A percentile compares a stretch with the other conserved stretches of the same genome.
phyloP scores from a whole-genome alignment of 108 stramenopile genomes.

The Nannochloropsis gaditana region DNA sequence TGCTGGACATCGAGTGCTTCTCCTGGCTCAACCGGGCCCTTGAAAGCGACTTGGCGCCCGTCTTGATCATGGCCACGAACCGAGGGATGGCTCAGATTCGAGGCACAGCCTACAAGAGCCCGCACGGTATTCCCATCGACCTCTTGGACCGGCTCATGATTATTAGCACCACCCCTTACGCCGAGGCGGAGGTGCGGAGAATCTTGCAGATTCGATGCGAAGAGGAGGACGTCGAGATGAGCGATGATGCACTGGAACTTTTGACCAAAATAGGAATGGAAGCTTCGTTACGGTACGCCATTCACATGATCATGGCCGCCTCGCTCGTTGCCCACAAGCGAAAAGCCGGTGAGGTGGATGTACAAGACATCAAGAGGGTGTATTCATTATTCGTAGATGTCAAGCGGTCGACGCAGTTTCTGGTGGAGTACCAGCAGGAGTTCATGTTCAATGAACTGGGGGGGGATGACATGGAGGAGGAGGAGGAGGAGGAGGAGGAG shows the following conservation, averaged over 20 bases:
- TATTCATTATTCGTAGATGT: slow-evolving; percentile 93
- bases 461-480: slow-evolving; percentile 41
- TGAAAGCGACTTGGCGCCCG: slow-evolving; percentile 77
- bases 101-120: slow-evolving; percentile 87
- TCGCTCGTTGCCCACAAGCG: slow-evolving; percentile 75
- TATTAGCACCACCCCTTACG: slow-evolving; percentile 82
- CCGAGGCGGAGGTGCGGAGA: slow-evolving; percentile 71
- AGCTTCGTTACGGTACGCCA: slow-evolving; percentile 95
- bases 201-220: slow-evolving; percentile 62
- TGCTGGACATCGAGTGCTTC: slow-evolving; percentile 93
- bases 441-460: slow-evolving; percentile 50
- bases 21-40: slow-evolving; percentile 83
- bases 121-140: slow-evolving; percentile 95
- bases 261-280: slow-evolving; percentile 89
- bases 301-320: slow-evolving; percentile 94
- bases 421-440: slow-evolving; percentile 94
- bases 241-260: slow-evolving; percentile 84
- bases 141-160: slow-evolving; percentile 94
- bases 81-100: slow-evolving; percentile 81
- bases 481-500: slow-evolving; percentile 60
- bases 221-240: slow-evolving; percentile 98
- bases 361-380: slow-evolving; percentile 76
- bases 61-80: slow-evolving; percentile 88
- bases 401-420: slow-evolving; percentile 91
- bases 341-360: slow-evolving; percentile 76